Conservation (phyloP, 305 asterid genomes). For the Fraxinus ornus region DNA sequence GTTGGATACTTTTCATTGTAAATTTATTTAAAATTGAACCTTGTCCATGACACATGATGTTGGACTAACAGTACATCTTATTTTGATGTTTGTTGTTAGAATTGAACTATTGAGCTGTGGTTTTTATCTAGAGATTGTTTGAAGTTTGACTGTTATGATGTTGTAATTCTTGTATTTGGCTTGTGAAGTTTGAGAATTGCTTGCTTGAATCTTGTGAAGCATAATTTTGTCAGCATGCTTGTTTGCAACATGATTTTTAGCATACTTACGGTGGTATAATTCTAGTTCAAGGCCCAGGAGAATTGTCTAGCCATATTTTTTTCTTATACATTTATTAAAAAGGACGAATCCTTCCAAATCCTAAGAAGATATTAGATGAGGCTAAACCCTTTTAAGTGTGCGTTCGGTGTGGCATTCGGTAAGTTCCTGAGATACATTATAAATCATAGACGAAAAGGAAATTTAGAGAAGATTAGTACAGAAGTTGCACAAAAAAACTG, state of each 20-base stretch:
- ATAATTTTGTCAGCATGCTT: background rate
- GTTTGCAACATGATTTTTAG: background rate
- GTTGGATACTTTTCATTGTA: background rate
- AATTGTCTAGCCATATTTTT: background rate
- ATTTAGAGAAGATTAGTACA: too few species aligned
- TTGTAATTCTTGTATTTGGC: background rate
- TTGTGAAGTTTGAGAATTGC: background rate
- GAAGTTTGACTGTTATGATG: background rate
- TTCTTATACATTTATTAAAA: too few species aligned
- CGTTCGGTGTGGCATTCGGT: too few species aligned
- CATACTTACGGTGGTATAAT: background rate
- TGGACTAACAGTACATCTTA: background rate
- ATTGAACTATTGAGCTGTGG: background rate
- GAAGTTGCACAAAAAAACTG: too few species aligned
- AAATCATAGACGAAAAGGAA: too few species aligned
- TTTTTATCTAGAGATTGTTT: background rate
- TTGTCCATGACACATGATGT: background rate
- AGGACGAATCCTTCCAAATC: too few species aligned
- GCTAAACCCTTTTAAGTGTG: too few species aligned
- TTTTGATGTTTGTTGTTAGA: background rate
- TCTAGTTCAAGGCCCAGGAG: background rate
- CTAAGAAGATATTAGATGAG: too few species aligned
- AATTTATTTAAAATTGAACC: background rate
- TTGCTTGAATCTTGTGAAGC: background rate
- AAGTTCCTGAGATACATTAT: too few species aligned